phyloP scores from a whole-genome alignment of 148 eudicot genomes.

The Vaccinium darrowii region DNA sequence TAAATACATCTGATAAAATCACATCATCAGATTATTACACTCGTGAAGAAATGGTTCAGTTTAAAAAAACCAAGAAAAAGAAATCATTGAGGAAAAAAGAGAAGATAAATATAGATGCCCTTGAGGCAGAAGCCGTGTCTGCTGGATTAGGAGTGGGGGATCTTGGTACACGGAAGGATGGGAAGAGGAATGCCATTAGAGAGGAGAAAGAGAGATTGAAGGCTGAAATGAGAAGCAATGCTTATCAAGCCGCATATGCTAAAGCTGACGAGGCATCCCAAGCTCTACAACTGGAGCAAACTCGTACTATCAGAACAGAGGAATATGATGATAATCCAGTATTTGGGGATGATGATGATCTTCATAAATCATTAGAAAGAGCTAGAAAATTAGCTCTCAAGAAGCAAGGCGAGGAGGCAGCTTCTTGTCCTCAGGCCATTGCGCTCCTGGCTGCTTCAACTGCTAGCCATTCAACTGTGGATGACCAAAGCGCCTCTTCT shows the following conservation, averaged over 20 bases:
- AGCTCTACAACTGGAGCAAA: slow-evolving; percentile 59
- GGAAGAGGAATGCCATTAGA: slow-evolving; percentile 51
- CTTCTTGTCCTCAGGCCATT: slow-evolving; percentile 60
- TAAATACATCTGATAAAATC: slow-evolving; percentile 48
- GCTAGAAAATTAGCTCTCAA: slow-evolving; percentile 82
- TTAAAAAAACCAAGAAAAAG: slow-evolving; percentile 94
- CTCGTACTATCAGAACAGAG: slow-evolving; percentile 24
- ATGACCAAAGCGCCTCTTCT: slow-evolving; percentile 37
- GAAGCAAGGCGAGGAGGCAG: slow-evolving; percentile 49
- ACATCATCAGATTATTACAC: slow-evolving; percentile 83
- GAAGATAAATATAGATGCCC: slow-evolving; percentile 81
- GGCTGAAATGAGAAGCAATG: slow-evolving; percentile 70
- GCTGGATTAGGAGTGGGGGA: slow-evolving; percentile 79
- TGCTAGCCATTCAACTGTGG: slow-evolving; percentile 36
- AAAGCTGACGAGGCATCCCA: slow-evolving; percentile 92
- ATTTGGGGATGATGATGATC: slow-evolving; percentile 86
- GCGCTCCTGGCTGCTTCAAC: slow-evolving; percentile 57
- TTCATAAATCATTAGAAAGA: slow-evolving; percentile 74
- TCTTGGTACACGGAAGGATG: slow-evolving; percentile 82
- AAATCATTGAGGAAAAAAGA: slow-evolving; percentile 92
- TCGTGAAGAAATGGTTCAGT: slow-evolving; percentile 81
- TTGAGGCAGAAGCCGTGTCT: slow-evolving; percentile 88
- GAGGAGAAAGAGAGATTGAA: slow-evolving; percentile 77
- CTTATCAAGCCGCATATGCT: slow-evolving; percentile 68
- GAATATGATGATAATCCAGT: slow-evolving; percentile 51